Conservation (phyloP, 192 early-diverging fungal genomes). For the Linnemannia elongata region DNA sequence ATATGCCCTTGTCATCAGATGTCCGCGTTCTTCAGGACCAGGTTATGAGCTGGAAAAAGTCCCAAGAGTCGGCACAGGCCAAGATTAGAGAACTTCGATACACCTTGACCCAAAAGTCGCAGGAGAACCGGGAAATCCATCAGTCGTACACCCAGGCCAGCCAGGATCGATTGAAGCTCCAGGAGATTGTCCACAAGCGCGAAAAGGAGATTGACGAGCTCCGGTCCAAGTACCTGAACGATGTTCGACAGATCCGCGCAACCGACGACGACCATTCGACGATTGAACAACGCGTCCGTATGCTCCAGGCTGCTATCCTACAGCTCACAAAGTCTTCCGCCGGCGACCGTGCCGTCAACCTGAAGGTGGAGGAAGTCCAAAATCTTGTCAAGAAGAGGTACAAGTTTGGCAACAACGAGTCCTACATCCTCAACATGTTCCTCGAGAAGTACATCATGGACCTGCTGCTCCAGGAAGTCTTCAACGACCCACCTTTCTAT, state of each 20-base stretch:
- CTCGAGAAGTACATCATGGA: slow-evolving; percentile 69
- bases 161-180: slow-evolving; percentile 47
- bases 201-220: slow-evolving; percentile 56
- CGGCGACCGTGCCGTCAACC: slow-evolving; percentile 50
- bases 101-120: slow-evolving; percentile 47
- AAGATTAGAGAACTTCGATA: slow-evolving; percentile 40
- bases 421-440: slow-evolving; percentile 62
- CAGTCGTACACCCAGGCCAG: slow-evolving; percentile 30
- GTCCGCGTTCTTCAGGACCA: slow-evolving; percentile 52
- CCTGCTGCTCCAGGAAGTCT: slow-evolving; percentile 58
- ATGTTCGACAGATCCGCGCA: slow-evolving; percentile 59
- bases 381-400: slow-evolving; percentile 49
- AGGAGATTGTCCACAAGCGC: slow-evolving; percentile 53
- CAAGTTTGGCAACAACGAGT: slow-evolving; percentile 50
- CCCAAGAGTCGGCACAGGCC: slow-evolving; percentile 36
- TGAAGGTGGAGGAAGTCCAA: slow-evolving; percentile 46
- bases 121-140: slow-evolving; percentile 54
- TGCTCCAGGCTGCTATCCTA: slow-evolving; percentile 55
- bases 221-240: slow-evolving; percentile 52
- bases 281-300: slow-evolving; percentile 50
- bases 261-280: slow-evolving; percentile 62
- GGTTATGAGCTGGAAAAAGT: slow-evolving; percentile 44
- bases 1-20: slow-evolving; percentile 14
- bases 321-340: slow-evolving; percentile 50
- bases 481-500: slow-evolving; percentile 54